Base-by-base conservation (phyloP, 2,329 filamentous ascomycete species). In the Fusarium fracticaudum region DNA sequence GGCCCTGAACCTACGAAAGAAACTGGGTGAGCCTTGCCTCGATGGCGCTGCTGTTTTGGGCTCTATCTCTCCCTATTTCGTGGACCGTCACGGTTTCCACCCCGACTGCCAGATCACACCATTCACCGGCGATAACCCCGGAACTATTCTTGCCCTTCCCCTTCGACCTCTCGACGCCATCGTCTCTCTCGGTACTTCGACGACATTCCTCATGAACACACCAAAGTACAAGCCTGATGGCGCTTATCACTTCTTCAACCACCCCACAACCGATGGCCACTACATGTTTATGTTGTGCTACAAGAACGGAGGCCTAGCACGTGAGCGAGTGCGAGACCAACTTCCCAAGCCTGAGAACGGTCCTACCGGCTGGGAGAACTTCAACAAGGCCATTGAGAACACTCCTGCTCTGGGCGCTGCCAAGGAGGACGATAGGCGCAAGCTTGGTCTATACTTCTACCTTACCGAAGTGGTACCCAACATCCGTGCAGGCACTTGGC, bases 281-380 rank as follows among this genome's bases (percentile, higher is more conserved):
- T 98, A 97, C 88, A 98, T 99, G 96, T 98, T 99, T 84, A 99
- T 99, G 96, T 91, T 99, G 41, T 99, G 96, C 88, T 99, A 98
- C 87, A 98, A 98, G 85, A 99, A 99, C 84, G 96, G 96, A 76
- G 95, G 95, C 5, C 90, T 98, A 3, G 96, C 96, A 5, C 93
- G 96, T 50, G 96, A 99, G 81, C 91, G 93, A 78, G 90, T 98
- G 71, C 93, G 96, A 62, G 94, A 99, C 80, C 87, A 90, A 1
- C 90, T 98, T 60, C 92, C 94, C 45, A 82, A 85, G 29, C 83
- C 84, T 33, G 81, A 85, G 15, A 63, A 69, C 33, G 81, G 83
- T 37, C 75, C 83, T 9, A 87, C 92, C 64, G 86, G 87, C 17
- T 99, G 96, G 96, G 89, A 90, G 58, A 87, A 83, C 59, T 99